These are phyloP conservation scores for Neurospora tetraspora DNA, from an alignment of 495 filamentous ascomycete genomes.

Conservation along the genomic window DNA sequence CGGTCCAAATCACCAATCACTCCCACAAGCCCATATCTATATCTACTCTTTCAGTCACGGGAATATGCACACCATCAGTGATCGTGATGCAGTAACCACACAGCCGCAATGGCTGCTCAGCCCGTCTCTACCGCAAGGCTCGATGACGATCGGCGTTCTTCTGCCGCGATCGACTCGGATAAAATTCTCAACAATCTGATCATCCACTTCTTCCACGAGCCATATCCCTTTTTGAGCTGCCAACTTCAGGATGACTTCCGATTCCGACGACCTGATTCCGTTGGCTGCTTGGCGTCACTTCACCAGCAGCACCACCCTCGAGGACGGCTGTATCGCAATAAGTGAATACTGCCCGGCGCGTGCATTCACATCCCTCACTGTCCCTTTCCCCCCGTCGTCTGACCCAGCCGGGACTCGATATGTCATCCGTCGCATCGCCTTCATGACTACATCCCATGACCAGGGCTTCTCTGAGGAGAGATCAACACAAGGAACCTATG, in stretches of 20 bases:
- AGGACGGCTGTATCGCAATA: not conserved
- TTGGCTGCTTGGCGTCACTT: not conserved
- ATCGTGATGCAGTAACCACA: not conserved
- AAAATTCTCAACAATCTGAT: not conserved
- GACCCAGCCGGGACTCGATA: not conserved
- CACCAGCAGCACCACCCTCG: not conserved
- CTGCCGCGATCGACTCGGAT: not conserved
- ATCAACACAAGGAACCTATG: not conserved
- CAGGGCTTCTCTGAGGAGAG: not conserved
- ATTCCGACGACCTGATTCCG: not conserved
- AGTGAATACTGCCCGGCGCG: not conserved
- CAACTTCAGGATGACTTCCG: not conserved
- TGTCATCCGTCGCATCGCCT: not conserved
- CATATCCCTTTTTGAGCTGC: not conserved
- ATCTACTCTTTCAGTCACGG: not conserved
- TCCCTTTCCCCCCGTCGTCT: not conserved
- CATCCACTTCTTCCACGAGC: not conserved
- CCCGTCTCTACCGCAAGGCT: not conserved
- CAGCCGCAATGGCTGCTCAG: not conserved
- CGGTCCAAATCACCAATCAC: not conserved
- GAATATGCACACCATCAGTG: not conserved
- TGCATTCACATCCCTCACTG: not conserved
- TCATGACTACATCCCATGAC: not conserved
- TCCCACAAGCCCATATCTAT: not conserved
- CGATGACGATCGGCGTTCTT: not conserved